phyloP scores from a whole-genome alignment of 768 basidiomycete species.

The Tylopilus rubrobrunneus region DNA sequence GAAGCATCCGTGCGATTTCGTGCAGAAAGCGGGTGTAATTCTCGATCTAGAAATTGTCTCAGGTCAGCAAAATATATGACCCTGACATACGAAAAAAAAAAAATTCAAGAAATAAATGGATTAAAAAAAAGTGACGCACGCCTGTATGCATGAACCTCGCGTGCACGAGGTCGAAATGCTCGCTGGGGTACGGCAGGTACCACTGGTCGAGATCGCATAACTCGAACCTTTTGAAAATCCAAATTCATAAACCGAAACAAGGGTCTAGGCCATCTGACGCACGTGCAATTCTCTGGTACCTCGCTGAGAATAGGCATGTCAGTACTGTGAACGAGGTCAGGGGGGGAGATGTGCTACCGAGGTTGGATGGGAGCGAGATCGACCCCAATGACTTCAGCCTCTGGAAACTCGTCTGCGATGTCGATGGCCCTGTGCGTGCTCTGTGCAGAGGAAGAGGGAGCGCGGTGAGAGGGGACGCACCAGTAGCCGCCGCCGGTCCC shows the following conservation, averaged over 20 bases:
- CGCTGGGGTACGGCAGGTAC: constrained; percentile 59
- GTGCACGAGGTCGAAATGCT: constrained; percentile 65
- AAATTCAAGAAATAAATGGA: background rate
- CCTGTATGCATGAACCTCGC: constrained; percentile 67
- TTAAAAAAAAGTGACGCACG: constrained; percentile 22
- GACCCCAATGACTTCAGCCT: constrained; percentile 61
- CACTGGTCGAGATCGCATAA: constrained; percentile 62
- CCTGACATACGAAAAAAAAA: background rate
- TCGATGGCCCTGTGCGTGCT: constrained; percentile 55
- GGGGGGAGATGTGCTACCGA: constrained; percentile 38
- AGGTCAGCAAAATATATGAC: background rate
- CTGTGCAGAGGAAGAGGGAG: background rate
- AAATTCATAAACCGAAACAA: constrained; percentile 2
- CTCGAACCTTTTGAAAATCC: constrained; percentile 49
- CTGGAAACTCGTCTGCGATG: constrained; percentile 69
- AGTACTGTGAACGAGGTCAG: constrained; percentile 9
- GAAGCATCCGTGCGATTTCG: constrained; percentile 62
- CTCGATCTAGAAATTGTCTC: constrained; percentile 43
- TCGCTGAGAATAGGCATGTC: constrained; percentile 36
- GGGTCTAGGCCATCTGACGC: constrained; percentile 30
- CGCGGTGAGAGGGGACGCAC: constrained; percentile 31
- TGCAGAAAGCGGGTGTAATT: constrained; percentile 57
- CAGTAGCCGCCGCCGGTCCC: constrained; percentile 66
- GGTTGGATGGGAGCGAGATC: constrained; percentile 75
- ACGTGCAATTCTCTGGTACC: constrained; percentile 74